Conservation (phyloP, 73 alveolate genomes). For the Stentor roeselii region DNA sequence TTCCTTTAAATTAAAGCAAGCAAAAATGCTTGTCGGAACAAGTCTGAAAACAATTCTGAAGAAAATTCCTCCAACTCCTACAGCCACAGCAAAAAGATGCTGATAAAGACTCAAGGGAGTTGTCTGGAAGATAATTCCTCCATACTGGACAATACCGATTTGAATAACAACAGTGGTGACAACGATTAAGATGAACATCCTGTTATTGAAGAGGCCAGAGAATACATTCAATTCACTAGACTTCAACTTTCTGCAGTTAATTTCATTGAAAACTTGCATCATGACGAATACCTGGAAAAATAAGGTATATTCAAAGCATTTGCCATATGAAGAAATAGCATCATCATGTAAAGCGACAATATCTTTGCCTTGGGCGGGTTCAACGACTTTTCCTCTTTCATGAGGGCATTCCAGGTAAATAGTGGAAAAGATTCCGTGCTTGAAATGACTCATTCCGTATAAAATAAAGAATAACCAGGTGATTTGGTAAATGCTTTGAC, state of each 20-base stretch:
- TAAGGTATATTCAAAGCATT: slow-evolving; percentile 38
- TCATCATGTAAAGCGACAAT: slow-evolving; percentile 53
- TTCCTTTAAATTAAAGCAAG: background rate
- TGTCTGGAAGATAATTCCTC: slow-evolving; percentile 73
- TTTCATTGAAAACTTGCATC: slow-evolving; percentile 90
- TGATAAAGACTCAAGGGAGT: slow-evolving; percentile 49
- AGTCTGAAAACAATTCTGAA: slow-evolving; percentile 37
- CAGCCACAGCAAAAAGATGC: slow-evolving; percentile 55
- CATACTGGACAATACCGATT: slow-evolving; percentile 60
- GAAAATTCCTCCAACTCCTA: slow-evolving; percentile 38
- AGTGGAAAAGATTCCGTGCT: slow-evolving; percentile 58
- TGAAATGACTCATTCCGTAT: slow-evolving; percentile 57
- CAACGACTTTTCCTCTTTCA: background rate
- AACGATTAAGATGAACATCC: slow-evolving; percentile 61
- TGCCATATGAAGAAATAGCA: too few species aligned
- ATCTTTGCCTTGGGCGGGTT: slow-evolving; percentile 52
- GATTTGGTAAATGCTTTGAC: slow-evolving; percentile 61
- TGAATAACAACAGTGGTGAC: slow-evolving; percentile 61
- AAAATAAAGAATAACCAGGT: slow-evolving; percentile 39
- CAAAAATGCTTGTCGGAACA: slow-evolving; percentile 24
- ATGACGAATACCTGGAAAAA: slow-evolving; percentile 84
- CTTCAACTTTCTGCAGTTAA: slow-evolving; percentile 80
- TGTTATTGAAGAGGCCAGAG: slow-evolving; percentile 76
- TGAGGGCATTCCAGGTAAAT: slow-evolving; percentile 24
- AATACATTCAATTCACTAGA: slow-evolving; percentile 76